Evolutionary conservation across 1,284 basidiomycete genomes (phyloP).

Genomic region (Ustilago nuda): DNA sequence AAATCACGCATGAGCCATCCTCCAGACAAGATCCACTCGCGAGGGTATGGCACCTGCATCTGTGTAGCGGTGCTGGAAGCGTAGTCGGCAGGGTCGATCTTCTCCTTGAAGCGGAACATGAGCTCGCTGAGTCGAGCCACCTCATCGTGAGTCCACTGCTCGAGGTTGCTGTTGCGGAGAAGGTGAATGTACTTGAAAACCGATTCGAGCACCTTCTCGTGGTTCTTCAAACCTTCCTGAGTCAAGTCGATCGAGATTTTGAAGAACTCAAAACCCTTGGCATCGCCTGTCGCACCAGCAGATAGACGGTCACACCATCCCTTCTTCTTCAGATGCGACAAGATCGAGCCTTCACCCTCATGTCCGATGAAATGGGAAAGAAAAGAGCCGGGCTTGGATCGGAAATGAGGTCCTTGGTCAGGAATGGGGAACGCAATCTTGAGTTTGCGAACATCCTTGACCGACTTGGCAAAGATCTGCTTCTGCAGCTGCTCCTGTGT

Average conservation of each 20-base stretch:
- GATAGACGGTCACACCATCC: conserved; percentile 89
- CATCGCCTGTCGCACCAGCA: conserved; percentile 77
- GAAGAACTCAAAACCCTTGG: conserved; percentile 87
- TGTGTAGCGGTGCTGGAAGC: conserved; percentile 81
- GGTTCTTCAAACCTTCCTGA: conserved; percentile 85
- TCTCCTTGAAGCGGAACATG: conserved; percentile 90
- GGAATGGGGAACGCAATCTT: conserved; percentile 82
- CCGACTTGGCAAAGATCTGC: conserved; percentile 85
- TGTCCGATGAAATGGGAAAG: conserved; percentile 91
- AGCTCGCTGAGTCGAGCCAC: conserved; percentile 79
- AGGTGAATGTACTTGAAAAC: conserved; percentile 90
- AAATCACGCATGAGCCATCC: conserved; percentile 82
- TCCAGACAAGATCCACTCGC: conserved; percentile 81
- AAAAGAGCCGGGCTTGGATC: conserved; percentile 82
- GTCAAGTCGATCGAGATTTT: conserved; percentile 86
- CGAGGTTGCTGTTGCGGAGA: conserved; percentile 78
- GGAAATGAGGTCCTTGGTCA: conserved; percentile 81
- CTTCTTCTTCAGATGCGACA: conserved; percentile 89
- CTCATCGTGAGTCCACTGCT: conserved; percentile 83
- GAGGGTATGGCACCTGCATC: conserved; percentile 84
- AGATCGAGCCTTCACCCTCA: conserved; percentile 92
- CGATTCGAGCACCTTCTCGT: conserved; percentile 79
- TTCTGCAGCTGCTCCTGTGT: conserved; percentile 73
- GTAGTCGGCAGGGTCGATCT: conserved; percentile 82
- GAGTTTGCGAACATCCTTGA: conserved; percentile 87